Conservation (phyloP, 176 grass and related monocot species). For the Aechmea fasciata region DNA sequence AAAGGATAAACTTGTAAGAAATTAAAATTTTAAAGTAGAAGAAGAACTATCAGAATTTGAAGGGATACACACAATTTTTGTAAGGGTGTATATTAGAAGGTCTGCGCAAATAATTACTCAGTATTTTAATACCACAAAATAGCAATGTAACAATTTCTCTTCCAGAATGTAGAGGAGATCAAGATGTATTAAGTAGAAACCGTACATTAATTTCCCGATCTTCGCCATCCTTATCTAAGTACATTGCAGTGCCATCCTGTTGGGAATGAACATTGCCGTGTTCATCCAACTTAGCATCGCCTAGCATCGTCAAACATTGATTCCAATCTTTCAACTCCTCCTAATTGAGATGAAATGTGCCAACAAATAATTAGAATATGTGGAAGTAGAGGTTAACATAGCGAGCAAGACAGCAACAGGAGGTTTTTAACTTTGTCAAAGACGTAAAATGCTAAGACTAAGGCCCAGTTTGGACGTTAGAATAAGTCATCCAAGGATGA, state of each 20-base stretch:
- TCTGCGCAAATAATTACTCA: background rate
- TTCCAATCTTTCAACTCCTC: slow-evolving; percentile 98
- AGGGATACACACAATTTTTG: too few species aligned
- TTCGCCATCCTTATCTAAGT: slow-evolving; percentile 88
- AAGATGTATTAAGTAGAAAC: background rate
- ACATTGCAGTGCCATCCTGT: slow-evolving; percentile 66
- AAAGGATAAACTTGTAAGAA: too few species aligned
- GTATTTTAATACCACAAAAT: slow-evolving; percentile 17
- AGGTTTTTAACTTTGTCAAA: too few species aligned
- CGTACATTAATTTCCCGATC: slow-evolving; percentile 84
- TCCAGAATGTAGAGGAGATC: background rate
- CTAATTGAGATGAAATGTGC: slow-evolving; percentile 10
- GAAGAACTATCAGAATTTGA: too few species aligned
- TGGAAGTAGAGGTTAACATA: background rate
- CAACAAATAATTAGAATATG: background rate
- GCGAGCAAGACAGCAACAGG: background rate
- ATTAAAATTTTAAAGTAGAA: too few species aligned
- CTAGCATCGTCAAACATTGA: slow-evolving; percentile 89
- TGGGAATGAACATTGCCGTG: slow-evolving; percentile 75
- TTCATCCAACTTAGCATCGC: slow-evolving; percentile 90
- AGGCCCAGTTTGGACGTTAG: too few species aligned
- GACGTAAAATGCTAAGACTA: too few species aligned
- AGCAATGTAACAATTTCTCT: slow-evolving; percentile 2
- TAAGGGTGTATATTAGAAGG: too few species aligned
- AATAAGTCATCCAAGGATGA: too few species aligned